A percentile compares a stretch with the other conserved stretches of the same genome.
Evolutionary conservation across 2,329 filamentous ascomycete genomes (phyloP).

Genomic region (Penicillium sclerotiorum): DNA sequence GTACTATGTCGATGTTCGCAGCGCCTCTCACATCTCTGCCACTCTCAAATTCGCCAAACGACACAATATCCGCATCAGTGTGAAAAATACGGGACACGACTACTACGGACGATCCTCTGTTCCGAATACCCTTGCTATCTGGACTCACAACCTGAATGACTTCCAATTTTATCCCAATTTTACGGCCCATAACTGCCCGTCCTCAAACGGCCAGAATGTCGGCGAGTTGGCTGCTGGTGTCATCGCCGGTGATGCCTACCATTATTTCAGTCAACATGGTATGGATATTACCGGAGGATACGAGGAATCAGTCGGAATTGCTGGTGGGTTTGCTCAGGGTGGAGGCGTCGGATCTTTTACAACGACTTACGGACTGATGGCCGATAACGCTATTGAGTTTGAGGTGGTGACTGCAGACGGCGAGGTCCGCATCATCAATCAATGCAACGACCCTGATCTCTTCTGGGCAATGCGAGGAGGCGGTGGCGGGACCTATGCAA

Average conservation of each 20-base stretch:
- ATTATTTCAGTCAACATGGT: conserved; percentile 4
- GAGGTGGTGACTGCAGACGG: conserved; percentile 55
- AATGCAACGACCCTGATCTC: conserved; percentile 48
- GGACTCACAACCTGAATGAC: conserved; percentile 43
- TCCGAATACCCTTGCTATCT: conserved; percentile 39
- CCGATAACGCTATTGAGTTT: conserved; percentile 54
- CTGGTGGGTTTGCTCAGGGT: conserved; percentile 51
- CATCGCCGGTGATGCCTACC: conserved; percentile 13
- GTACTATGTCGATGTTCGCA: conserved; percentile 6
- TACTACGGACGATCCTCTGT: conserved; percentile 46
- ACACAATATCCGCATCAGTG: conserved; percentile 43
- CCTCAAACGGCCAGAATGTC: conserved; percentile 49
- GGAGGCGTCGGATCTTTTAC: conserved; percentile 60
- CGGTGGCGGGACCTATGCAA: conserved; percentile 27
- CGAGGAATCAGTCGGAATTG: conserved; percentile 50
- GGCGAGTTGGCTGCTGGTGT: conserved; percentile 35
- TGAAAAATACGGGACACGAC: conserved; percentile 62
- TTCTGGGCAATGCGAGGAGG: conserved; percentile 56
- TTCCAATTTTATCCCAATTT: conserved; percentile 27
- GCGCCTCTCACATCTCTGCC: conserved; percentile 1
- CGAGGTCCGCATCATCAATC: conserved; percentile 47
- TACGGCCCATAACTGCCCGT: conserved; percentile 10
- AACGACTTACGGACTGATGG: conserved; percentile 46
- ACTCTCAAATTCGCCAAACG: conserved; percentile 4
- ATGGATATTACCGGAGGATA: conserved; percentile 14